These are phyloP conservation scores for Hyaloscypha variabilis DNA, from an alignment of 495 filamentous ascomycete species.

Conservation along the genomic window DNA sequence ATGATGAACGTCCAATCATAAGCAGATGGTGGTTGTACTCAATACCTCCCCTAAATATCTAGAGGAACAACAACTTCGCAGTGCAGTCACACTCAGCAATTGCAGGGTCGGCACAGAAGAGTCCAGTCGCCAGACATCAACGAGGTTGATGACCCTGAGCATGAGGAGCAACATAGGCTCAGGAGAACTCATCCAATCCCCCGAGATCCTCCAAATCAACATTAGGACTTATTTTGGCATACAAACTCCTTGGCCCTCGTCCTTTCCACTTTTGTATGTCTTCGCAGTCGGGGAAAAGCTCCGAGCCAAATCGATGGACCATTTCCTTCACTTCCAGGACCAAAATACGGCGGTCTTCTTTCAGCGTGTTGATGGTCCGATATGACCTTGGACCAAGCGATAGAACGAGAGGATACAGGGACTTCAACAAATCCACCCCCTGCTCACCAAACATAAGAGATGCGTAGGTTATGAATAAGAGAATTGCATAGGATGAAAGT, in stretches of 20 bases:
- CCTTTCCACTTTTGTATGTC: conserved; percentile 18
- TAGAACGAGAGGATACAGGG: conserved; percentile 19
- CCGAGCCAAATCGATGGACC: conserved; percentile 19
- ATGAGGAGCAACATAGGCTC: background rate
- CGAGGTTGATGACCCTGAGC: too few relatives aligned
- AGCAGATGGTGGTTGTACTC: too few relatives aligned
- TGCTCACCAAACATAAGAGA: conserved; percentile 24
- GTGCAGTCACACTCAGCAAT: too few relatives aligned
- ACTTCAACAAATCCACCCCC: conserved; percentile 27
- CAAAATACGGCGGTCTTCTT: conserved; percentile 9
- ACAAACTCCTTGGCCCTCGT: conserved; percentile 12
- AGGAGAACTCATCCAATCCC: conserved; percentile 11
- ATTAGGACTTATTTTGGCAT: conserved; percentile 16
- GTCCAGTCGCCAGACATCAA: too few relatives aligned
- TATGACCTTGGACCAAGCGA: conserved; percentile 14
- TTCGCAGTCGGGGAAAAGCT: conserved; percentile 26
- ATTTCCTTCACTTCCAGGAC: conserved; percentile 15
- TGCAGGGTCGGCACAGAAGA: too few relatives aligned
- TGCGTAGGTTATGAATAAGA: conserved; percentile 22
- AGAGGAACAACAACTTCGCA: too few relatives aligned
- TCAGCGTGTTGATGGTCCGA: conserved; percentile 15
- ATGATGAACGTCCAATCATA: too few relatives aligned
- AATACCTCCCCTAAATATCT: too few relatives aligned
- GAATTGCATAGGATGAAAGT: too few relatives aligned
- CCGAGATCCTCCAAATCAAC: conserved; percentile 10